These are phyloP conservation scores for Tetrahymena thermophila DNA, from an alignment of 73 alveolate species.

Conservation along the genomic window DNA sequence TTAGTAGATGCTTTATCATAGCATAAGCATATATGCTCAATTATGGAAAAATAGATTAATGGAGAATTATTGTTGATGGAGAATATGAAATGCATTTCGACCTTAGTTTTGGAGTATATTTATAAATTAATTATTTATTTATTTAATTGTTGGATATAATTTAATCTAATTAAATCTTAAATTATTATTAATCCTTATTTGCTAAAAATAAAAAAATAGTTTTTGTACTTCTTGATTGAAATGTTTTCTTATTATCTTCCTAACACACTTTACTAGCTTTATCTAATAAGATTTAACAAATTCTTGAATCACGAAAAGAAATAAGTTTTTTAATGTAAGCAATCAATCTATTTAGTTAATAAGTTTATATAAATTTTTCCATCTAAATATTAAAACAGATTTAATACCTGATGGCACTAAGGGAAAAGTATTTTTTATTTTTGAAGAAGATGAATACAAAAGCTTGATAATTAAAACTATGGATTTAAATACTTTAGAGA, in stretches of 20 bases:
- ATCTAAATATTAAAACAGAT: background rate
- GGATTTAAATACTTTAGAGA: background rate
- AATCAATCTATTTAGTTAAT: background rate
- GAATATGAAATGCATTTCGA: background rate
- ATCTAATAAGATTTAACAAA: background rate
- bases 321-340: background rate
- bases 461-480: background rate
- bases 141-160: background rate
- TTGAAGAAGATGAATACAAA: background rate
- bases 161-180: background rate
- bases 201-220: background rate
- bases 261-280: background rate
- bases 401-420: background rate
- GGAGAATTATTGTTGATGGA: background rate
- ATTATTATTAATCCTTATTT: background rate
- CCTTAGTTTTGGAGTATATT: background rate
- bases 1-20: background rate
- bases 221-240: background rate
- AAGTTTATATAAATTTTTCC: background rate
- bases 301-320: background rate
- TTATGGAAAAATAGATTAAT: background rate
- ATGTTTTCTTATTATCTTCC: background rate
- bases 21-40: background rate
- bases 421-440: background rate
- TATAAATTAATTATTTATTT: background rate